These are phyloP conservation scores for Trichoderma asperelloides DNA, from an alignment of 495 filamentous ascomycete genomes.

Conservation along the genomic window DNA sequence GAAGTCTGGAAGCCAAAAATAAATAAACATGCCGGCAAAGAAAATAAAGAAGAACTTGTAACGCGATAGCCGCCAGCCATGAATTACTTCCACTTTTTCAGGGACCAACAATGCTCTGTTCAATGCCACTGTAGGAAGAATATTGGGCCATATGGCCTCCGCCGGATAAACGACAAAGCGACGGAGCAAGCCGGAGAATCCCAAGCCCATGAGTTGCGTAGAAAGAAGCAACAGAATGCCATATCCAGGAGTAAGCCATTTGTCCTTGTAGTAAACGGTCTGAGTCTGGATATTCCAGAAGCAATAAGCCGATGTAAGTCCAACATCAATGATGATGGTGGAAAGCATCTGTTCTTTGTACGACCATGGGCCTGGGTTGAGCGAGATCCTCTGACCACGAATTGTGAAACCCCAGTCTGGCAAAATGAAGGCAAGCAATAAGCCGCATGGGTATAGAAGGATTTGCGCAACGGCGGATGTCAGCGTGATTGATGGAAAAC, in stretches of 20 bases:
- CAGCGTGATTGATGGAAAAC: conserved; percentile 28
- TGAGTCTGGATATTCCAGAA: conserved; percentile 38
- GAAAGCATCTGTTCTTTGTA: conserved; percentile 41
- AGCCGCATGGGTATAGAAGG: conserved; percentile 29
- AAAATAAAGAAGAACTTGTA: conserved; percentile 27
- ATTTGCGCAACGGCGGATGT: conserved; percentile 27
- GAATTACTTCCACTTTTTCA: conserved; percentile 21
- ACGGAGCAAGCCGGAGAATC: conserved; percentile 42
- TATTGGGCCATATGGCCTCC: conserved; percentile 34
- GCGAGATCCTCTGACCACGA: conserved; percentile 21
- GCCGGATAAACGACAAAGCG: conserved; percentile 47
- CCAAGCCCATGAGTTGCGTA: conserved; percentile 44
- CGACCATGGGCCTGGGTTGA: conserved; percentile 36
- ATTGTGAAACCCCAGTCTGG: conserved; percentile 25
- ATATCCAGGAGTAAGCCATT: conserved; percentile 27
- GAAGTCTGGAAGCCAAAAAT: conserved; percentile 38
- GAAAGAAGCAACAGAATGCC: conserved; percentile 35
- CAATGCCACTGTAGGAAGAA: conserved; percentile 35
- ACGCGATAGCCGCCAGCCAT: conserved; percentile 23
- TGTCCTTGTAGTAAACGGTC: conserved; percentile 32
- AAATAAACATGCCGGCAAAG: conserved; percentile 30
- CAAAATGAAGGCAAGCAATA: conserved; percentile 20
- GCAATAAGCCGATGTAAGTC: conserved; percentile 27
- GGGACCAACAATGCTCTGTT: conserved; percentile 34
- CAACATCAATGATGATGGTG: conserved; percentile 36